Percentiles rank a stretch among this genome's conserved stretches.
Conservation (phyloP, 805 yeast species). For the Torulaspora quercuum region DNA sequence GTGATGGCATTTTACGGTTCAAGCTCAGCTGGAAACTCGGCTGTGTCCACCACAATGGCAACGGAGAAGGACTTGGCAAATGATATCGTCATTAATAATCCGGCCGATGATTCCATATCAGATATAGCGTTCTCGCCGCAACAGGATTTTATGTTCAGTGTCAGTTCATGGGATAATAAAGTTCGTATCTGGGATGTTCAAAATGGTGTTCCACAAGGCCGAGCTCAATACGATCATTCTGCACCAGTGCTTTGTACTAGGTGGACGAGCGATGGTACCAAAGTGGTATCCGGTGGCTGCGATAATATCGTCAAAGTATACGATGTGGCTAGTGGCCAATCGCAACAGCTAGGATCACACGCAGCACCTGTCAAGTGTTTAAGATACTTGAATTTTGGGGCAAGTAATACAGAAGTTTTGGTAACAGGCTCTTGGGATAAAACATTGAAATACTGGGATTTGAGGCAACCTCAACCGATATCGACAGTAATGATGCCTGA, state of each 20-base stretch:
- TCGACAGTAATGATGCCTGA: constrained; percentile 83
- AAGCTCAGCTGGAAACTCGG: constrained; percentile 14
- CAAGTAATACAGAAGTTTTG: constrained; percentile 69
- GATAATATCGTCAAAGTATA: constrained; percentile 83
- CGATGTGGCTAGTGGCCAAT: constrained; percentile 78
- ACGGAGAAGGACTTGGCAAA: constrained; percentile 47
- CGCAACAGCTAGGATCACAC: constrained; percentile 81
- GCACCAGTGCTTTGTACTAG: constrained; percentile 80
- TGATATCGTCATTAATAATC: constrained; percentile 67
- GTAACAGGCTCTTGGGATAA: constrained; percentile 97
- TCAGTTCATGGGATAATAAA: constrained; percentile 91
- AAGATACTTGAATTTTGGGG: constrained; percentile 78
- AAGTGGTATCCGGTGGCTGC: constrained; percentile 83
- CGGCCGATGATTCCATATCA: constrained; percentile 89
- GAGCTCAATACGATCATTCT: constrained; percentile 85
- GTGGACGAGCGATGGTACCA: constrained; percentile 84
- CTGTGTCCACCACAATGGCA: constrained; percentile 28
- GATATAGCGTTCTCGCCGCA: constrained; percentile 83
- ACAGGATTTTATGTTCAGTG: constrained; percentile 71
- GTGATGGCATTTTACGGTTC: constrained; percentile 26
- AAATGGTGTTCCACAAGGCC: constrained; percentile 76
- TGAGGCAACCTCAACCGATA: constrained; percentile 78
- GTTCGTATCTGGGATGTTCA: constrained; percentile 88
- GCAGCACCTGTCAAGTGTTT: constrained; percentile 74
- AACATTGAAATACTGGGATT: constrained; percentile 91